These are phyloP conservation scores for Ammopiptanthus mongolicus DNA, from an alignment of 306 rosid genomes.

Conservation along the genomic window DNA sequence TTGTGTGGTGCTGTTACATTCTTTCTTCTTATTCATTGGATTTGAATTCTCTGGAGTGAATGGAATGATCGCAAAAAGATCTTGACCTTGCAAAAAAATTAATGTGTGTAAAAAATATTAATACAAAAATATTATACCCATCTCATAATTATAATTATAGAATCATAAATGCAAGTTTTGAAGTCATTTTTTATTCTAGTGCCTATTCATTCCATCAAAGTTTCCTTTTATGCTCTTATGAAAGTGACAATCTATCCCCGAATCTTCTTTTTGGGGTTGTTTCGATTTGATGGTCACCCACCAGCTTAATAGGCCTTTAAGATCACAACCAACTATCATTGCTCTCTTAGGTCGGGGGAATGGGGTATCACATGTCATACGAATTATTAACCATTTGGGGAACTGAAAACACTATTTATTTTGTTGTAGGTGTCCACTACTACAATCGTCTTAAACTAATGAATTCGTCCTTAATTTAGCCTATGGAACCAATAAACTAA, in stretches of 20 bases:
- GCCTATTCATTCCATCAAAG: too few relatives aligned
- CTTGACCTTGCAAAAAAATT: too few relatives aligned
- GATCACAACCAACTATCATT: slow-evolving; percentile 11
- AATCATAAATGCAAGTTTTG: too few relatives aligned
- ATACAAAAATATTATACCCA: too few relatives aligned
- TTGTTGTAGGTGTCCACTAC: neutral
- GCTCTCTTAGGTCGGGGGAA: neutral
- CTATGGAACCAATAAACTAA: neutral
- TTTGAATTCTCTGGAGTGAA: too few relatives aligned
- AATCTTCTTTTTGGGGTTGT: neutral
- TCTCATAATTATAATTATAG: too few relatives aligned
- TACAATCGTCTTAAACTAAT: neutral
- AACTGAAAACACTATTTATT: neutral
- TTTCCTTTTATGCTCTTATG: neutral
- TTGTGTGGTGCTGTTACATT: too few relatives aligned
- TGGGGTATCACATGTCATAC: neutral
- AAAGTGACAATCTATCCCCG: neutral
- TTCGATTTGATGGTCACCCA: slow-evolving; percentile 26
- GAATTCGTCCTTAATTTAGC: neutral
- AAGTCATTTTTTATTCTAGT: too few relatives aligned
- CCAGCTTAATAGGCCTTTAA: slow-evolving; percentile 15
- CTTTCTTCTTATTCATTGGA: too few relatives aligned
- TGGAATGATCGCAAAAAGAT: too few relatives aligned
- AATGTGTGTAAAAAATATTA: too few relatives aligned
- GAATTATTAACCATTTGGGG: neutral